Conservation (phyloP, 768 basidiomycete species). For the Agaricus blazei region DNA sequence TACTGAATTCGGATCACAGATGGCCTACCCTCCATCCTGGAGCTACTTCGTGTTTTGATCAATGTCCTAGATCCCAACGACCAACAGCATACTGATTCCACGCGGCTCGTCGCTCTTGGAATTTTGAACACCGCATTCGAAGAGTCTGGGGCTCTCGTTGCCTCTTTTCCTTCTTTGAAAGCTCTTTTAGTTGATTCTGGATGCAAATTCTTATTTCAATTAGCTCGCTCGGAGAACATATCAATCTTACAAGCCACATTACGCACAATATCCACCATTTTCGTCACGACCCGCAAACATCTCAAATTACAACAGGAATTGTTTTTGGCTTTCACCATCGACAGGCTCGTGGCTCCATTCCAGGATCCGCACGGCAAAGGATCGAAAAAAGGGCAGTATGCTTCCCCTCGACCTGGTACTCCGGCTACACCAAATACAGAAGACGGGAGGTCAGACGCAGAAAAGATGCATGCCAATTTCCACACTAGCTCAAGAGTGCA, state of each 20-base stretch:
- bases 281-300: constrained; percentile 79
- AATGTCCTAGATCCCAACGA: constrained; percentile 94
- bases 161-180: constrained; percentile 72
- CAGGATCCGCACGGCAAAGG: constrained; percentile 25
- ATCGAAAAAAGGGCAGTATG: constrained; percentile 19
- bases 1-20: constrained; percentile 35
- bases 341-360: constrained; percentile 70
- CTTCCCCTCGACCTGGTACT: constrained; percentile 51
- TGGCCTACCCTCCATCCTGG: constrained; percentile 88
- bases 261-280: constrained; percentile 82
- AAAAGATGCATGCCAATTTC: constrained; percentile 28
- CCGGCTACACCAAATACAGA: constrained; percentile 39
- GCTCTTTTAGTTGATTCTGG: constrained; percentile 80
- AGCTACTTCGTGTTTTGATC: constrained; percentile 89
- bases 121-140: constrained; percentile 88
- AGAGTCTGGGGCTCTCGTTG: constrained; percentile 70
- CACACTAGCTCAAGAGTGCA: constrained; percentile 48
- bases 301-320: constrained; percentile 95
- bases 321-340: constrained; percentile 90
- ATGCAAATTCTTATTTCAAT: constrained; percentile 96
- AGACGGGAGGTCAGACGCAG: constrained; percentile 33
- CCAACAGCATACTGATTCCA: constrained; percentile 94
- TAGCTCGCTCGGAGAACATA: constrained; percentile 86
- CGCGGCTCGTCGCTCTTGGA: constrained; percentile 81
- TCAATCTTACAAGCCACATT: constrained; percentile 75